Conservation (phyloP, 371 early-diverging fungal species). For the Apophysomyces variabilis region DNA sequence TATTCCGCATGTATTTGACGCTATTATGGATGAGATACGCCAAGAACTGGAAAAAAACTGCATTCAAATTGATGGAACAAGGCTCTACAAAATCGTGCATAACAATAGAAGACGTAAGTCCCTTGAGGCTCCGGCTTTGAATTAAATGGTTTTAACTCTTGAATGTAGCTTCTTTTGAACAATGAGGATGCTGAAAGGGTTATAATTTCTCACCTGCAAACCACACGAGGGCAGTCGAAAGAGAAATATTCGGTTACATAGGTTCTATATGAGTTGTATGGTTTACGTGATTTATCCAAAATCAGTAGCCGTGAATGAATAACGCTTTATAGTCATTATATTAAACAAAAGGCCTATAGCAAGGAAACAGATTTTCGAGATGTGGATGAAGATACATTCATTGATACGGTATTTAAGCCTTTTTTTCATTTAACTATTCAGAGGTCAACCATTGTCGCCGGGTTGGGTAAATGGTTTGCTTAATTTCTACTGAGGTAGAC, state of each 20-base stretch:
- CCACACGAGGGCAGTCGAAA: constrained; percentile 1
- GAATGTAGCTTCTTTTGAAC: constrained; percentile 4
- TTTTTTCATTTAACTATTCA: background rate
- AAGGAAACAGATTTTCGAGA: constrained; percentile 2
- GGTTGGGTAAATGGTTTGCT: background rate
- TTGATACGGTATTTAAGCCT: background rate
- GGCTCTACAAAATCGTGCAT: constrained; percentile 1
- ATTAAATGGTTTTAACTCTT: background rate
- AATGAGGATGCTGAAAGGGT: constrained; percentile 1
- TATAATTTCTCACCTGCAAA: constrained; percentile 9
- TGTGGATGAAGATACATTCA: background rate
- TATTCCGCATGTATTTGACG: background rate
- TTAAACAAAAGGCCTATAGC: background rate
- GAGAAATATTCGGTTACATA: background rate
- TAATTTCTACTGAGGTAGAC: background rate
- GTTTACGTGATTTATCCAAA: background rate
- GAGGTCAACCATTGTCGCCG: constrained; percentile 4
- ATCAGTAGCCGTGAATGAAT: background rate
- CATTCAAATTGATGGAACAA: constrained; percentile 3
- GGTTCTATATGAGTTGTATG: constrained; percentile 1
- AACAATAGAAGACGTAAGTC: background rate
- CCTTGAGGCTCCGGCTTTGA: background rate
- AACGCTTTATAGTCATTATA: background rate
- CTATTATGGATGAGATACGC: background rate
- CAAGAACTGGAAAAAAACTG: background rate